phyloP scores from a whole-genome alignment of 257 asterid species.

The Thymus quinquecostatus region DNA sequence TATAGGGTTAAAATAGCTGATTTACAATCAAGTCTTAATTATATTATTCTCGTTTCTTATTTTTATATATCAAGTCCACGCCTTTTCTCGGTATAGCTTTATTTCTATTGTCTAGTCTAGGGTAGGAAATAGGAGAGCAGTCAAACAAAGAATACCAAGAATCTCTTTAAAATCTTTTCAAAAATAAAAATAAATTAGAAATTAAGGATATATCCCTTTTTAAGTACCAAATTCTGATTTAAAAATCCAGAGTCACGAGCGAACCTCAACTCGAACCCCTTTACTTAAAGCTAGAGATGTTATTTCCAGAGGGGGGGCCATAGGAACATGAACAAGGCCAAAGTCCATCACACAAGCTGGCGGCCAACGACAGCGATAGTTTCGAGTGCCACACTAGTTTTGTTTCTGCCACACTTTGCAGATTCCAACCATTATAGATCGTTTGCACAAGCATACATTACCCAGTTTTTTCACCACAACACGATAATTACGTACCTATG shows the following conservation, averaged over 20 bases:
- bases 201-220: not conserved
- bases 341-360: conserved; percentile 51
- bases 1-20: too few relatives aligned
- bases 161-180: not conserved
- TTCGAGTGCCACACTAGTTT: conserved; percentile 45
- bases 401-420: conserved; percentile 26
- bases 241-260: not conserved
- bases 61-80: not conserved
- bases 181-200: not conserved
- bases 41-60: too few relatives aligned
- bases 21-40: not conserved
- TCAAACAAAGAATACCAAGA: not conserved
- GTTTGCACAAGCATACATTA: conserved; percentile 55
- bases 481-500: conserved; percentile 36
- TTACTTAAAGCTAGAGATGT: conserved; percentile 21
- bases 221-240: not conserved
- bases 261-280: not conserved
- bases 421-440: conserved; percentile 31
- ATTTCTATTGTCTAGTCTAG: not conserved
- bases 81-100: too few relatives aligned
- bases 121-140: not conserved
- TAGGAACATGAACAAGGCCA: conserved; percentile 42
- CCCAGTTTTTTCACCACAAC: conserved; percentile 38
- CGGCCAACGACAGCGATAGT: conserved; percentile 38
- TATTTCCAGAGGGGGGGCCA: conserved; percentile 37